phyloP scores from a whole-genome alignment of 352 stramenopile species.

The Lagenidium giganteum region DNA sequence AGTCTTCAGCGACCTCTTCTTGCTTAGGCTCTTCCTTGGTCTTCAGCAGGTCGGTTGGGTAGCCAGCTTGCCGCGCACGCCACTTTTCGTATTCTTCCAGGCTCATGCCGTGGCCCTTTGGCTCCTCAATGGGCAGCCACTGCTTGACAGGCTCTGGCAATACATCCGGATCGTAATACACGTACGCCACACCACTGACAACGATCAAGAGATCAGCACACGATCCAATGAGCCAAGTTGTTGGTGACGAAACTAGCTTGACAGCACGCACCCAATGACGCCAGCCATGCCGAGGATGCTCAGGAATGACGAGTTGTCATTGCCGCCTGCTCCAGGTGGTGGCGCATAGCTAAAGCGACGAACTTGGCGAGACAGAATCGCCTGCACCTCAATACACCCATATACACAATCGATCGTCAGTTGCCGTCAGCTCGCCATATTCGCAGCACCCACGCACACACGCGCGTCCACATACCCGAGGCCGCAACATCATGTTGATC shows the following conservation, averaged over 20 bases:
- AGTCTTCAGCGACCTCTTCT: constrained; percentile 21
- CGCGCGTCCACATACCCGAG: no score
- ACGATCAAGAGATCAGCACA: not conserved
- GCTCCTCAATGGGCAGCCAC: constrained; percentile 76
- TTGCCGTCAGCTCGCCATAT: not conserved
- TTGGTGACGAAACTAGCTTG: not conserved
- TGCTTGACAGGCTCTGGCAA: constrained; percentile 68
- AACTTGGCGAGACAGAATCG: constrained; percentile 22
- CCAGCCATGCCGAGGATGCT: constrained; percentile 60
- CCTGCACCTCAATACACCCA: constrained; percentile 11
- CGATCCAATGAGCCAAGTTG: not conserved
- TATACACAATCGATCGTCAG: constrained; percentile 3
- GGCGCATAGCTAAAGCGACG: constrained; percentile 66
- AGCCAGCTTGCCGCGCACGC: constrained; percentile 65
- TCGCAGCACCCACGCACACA: constrained; percentile 6
- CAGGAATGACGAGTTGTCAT: constrained; percentile 82
- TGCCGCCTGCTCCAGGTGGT: constrained; percentile 45
- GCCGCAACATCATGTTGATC: no score
- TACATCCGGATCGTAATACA: constrained; percentile 85
- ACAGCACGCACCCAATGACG: constrained; percentile 42
- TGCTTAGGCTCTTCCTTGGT: constrained; percentile 38
- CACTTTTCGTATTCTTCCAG: constrained; percentile 85
- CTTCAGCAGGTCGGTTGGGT: constrained; percentile 18
- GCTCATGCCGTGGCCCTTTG: constrained; percentile 78
- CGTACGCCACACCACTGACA: constrained; percentile 61